A percentile compares a stretch with the other conserved stretches of the same genome.
These are phyloP conservation scores for Fraxinus angustifolia DNA, from an alignment of 305 asterid species.

Conservation along the genomic window DNA sequence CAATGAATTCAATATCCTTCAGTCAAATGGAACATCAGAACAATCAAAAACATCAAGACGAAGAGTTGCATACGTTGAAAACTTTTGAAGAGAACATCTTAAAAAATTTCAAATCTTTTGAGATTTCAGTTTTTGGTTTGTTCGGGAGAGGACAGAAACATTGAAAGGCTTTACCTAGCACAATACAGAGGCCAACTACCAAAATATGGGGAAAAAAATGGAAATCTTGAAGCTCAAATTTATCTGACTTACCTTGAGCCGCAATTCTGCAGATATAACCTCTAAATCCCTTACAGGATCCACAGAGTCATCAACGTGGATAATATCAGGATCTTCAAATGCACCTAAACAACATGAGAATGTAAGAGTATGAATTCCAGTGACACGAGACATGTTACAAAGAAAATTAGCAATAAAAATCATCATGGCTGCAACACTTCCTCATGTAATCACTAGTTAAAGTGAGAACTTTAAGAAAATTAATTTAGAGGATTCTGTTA, in stretches of 20 bases:
- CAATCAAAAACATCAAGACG: constrained; percentile 18
- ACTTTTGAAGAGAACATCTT: constrained; percentile 5
- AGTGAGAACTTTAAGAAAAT: constrained; percentile 5
- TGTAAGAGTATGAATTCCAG: constrained; percentile 10
- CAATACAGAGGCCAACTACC: neutral
- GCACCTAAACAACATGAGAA: constrained; percentile 54
- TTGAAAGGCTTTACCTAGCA: neutral
- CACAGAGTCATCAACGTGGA: constrained; percentile 86
- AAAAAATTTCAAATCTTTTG: neutral
- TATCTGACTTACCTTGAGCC: constrained; percentile 68
- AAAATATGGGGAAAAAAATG: constrained; percentile 36
- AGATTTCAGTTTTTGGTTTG: constrained; percentile 5
- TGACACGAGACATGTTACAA: constrained; percentile 26
- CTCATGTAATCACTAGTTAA: neutral
- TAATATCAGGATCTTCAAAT: constrained; percentile 92
- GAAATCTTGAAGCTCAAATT: neutral
- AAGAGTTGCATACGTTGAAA: constrained; percentile 9
- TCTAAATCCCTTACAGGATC: constrained; percentile 98
- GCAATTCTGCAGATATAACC: constrained; percentile 70
- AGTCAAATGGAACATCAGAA: constrained; percentile 13
- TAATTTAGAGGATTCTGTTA: neutral
- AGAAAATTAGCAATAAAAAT: constrained; percentile 27
- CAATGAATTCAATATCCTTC: constrained; percentile 90
- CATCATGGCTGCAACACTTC: neutral
- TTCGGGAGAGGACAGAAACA: neutral